Evolutionary conservation across 208 protist genomes (phyloP), one percentile per base, ranked within the genome.

Genomic region (Trypanosoma congolense): DNA sequence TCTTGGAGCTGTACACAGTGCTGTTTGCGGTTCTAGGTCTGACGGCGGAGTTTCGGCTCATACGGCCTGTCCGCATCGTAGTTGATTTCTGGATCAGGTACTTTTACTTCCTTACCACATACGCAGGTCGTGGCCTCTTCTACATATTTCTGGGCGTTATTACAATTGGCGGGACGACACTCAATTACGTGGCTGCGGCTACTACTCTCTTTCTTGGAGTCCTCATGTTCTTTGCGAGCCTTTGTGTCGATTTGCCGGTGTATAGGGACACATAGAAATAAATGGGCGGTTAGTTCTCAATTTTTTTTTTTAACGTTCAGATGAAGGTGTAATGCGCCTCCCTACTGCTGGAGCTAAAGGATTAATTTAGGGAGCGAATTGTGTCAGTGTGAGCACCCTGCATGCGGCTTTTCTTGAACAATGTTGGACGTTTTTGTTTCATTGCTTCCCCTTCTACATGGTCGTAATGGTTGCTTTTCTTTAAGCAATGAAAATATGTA

Each of bases 101-200:
- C 55, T 63, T 90, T 26, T 90, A 91, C 64, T 78, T 92, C 49
- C 51, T 92, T 28, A 75, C 76, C 25, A 77, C 70, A 46, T 90
- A 89, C 70, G 57, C 60, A 36, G 65, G 69, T 1, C 70, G 87
- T 33, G 68, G 65, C 36, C 28, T 83, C 33, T 89, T 87, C 47
- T 95, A 92, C 67, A 56, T 90, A 33, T 78, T 90, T 38, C 68
- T 92, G 40, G 87, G 84, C 19, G 56, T 69, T n/a, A 61, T 89
- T 26, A 46, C 78, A 14, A 56, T 95, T 40, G 81, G 70, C 0
- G 58, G 38, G 14, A 40, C 52, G 21, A 26, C 50, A 1, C 21
- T 81, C 28, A 59, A 72, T 43, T 73, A 80, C 53, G 48, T 88
- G 3, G 74, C 72, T 16, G 71, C 65, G 4, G 47, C 47, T 10